Base-by-base conservation (phyloP, 805 yeast genomes). In the Candida peoriensis region DNA sequence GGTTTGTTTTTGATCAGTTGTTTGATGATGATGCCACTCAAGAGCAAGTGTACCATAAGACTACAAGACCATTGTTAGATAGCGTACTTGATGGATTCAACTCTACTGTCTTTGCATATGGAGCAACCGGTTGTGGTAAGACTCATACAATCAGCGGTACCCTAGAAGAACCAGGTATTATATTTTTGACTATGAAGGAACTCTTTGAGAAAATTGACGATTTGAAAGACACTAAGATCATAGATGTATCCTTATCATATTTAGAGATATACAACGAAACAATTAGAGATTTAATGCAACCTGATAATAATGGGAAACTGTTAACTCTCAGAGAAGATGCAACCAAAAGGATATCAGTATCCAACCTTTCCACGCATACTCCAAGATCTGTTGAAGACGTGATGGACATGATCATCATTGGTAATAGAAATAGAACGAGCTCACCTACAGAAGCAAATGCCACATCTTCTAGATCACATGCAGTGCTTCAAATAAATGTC, bases 101-200 rank as follows among this genome's bases (percentile, higher is more conserved):
- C 55, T 81, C 95, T 6, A 87, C 96, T 0, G 86, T 89, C 0
- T 89, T 89, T 64, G 97, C 97, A 1, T 89, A 89, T 55, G 97
- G 97, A 1, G 95, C 97, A 20, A 89, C 97, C 0, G 97, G 97
- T 0, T 89, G 97, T 58, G 97, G 97, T n/a, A 89, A 89, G 54
- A 89, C 97, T 0, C 87, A 82, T 55, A 89, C 97, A 0, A 83
- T 89, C 21, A 74, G 81, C 54, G 96, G 96, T 0, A 72, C 79
- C 0, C 69, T 77, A 0, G 72, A 72, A 2, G 61, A 71, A 18
- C 96, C 95, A 0, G 96, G 96, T 0, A 73, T 89, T 11, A 81
- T 87, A 0, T 84, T 79, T 47, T 60, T 80, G 27, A 80, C 96
- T 0, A 78, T 86, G 81, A 66, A 74, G 42, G 95, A 85, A 39